Base-by-base conservation (phyloP, 2,329 filamentous ascomycete genomes). In the Scorias spongiosa region DNA sequence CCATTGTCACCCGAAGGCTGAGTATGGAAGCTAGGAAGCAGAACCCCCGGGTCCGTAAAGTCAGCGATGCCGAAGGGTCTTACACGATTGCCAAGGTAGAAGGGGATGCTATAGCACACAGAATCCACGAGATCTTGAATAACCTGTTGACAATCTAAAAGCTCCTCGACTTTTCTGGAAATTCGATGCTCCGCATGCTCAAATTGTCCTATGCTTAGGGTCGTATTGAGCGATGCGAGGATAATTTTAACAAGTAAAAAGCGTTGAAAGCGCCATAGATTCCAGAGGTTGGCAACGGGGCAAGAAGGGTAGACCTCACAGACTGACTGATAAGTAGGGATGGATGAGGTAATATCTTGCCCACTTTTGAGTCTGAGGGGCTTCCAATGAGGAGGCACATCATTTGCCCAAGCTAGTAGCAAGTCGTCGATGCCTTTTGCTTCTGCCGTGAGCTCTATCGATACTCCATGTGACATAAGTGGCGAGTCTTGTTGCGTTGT, bases 251-350 rank as follows among this genome's bases (percentile, higher is more conserved):
- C 17, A 12, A 38, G 14, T 11, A 42, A 3, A 5, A 42, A 15
- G 41, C 41, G 41, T 9, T 42, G 41, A 32, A 37, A 42, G 10
- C 20, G 41, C 41, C 41, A 42, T 3, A 37, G 18, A 38, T 42
- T 42, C 41, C 41, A 42, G 14, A 42, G 12, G n/a, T 18, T 37
- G 29, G 41, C 41, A 10, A 42, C 37, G 7, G 20, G 41, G 18
- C 41, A 42, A n/a, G 41, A 37, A 17, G 41, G 41, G 29, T 42
- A 42, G 6, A 37, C 17, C n/a, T 42, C 29, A 12, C 41, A 42
- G 10, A 15, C 20, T 7, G 29, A 42, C 29, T 36, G 29, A 30
- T 32, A 42, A 18, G 26, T 38, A 3, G 41, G 7, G 15, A 42
- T 26, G 3, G 41, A 37, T 12, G 38, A 11, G 11, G 4, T 10